Evolutionary conservation across 208 protist genomes (phyloP), one percentile per base, ranked within the genome.

Genomic region (Leishmania tarentolae): DNA sequence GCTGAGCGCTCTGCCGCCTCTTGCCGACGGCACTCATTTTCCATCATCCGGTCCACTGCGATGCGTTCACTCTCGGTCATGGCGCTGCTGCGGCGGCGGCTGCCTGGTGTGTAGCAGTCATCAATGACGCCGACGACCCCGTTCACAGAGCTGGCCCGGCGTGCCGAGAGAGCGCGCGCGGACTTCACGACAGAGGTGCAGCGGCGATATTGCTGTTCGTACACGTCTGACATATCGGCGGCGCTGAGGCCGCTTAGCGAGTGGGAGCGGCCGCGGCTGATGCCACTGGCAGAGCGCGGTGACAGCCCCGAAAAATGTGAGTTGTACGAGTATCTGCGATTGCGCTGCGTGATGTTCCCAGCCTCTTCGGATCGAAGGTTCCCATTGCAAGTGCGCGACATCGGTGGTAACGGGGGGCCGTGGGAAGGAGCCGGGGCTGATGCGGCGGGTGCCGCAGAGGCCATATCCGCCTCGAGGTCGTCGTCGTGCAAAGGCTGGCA

Each of bases 31-130:
- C 70, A 59, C 61, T 95, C 93, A 59, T 89, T 87, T 46, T 93
- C 87, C 71, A 88, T 78, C 91, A 96, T 94, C 21, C 80, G 73
- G 52, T 90, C 87, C 56, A 95, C 37, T 47, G 89, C 90, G 28
- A 87, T 24, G 8, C 65, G 53, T 83, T 95, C 90, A 3, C 76
- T 87, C 37, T 88, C 86, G n/a, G 90, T 91, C 73, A 95, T 81
- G 59, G 61, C 61, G 37, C 72, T 50, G 6, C 61, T 21, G 78
- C 87, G 72, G 47, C 87, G 72, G 47, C 79, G 70, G 35, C 46
- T 40, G 63, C 72, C 44, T 19, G 44, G 28, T 21, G 21, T 57
- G 15, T 57, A 46, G 28, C 35, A 61, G 63, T n/a, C 76, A 44
- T 81, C 80, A 61, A 81, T 77, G 59, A 71, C 65, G 71, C 83